Percentiles rank a stretch among this genome's conserved stretches.
phyloP scores from a whole-genome alignment of 331 rosid genomes.

The Arachis monticola region DNA sequence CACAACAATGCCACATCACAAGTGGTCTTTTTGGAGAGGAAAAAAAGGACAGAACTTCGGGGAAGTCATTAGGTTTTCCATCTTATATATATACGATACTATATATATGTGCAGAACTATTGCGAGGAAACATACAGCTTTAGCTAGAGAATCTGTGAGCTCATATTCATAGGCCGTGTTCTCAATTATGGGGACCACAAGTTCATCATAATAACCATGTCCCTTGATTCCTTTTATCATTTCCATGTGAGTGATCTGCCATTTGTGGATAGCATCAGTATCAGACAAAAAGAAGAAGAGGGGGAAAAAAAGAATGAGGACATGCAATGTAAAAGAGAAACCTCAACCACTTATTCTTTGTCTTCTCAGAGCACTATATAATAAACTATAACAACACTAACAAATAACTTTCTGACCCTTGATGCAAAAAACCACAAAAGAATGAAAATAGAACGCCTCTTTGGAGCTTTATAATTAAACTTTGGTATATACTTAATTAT shows the following conservation, averaged over 20 bases:
- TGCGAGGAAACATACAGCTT: conserved; percentile 74
- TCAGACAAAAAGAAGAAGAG: conserved; percentile 28
- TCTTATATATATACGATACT: conserved; percentile 19
- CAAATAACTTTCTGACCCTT: conserved; percentile 3
- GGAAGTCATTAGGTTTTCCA: conserved; percentile 14
- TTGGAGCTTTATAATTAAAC: neutral
- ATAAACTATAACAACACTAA: neutral
- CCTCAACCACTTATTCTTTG: conserved; percentile 26
- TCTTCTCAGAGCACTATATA: conserved; percentile 20
- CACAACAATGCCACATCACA: conserved; percentile 23
- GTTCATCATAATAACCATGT: conserved; percentile 97
- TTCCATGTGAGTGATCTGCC: conserved; percentile 99
- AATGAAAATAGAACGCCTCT: neutral
- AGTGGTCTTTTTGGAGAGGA: neutral
- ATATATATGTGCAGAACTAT: conserved; percentile 11
- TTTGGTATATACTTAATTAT: conserved; percentile 5
- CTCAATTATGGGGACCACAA: conserved; percentile 92
- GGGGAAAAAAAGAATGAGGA: conserved; percentile 24
- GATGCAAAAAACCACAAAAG: conserved; percentile 10
- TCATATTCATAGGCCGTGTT: conserved; percentile 89
- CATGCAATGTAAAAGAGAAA: conserved; percentile 11
- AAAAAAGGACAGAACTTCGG: neutral
- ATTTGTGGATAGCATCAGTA: conserved; percentile 34
- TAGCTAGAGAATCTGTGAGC: conserved; percentile 90
- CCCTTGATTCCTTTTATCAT: conserved; percentile 99